phyloP scores from a whole-genome alignment of 306 rosid species.

The Comarum palustre region DNA sequence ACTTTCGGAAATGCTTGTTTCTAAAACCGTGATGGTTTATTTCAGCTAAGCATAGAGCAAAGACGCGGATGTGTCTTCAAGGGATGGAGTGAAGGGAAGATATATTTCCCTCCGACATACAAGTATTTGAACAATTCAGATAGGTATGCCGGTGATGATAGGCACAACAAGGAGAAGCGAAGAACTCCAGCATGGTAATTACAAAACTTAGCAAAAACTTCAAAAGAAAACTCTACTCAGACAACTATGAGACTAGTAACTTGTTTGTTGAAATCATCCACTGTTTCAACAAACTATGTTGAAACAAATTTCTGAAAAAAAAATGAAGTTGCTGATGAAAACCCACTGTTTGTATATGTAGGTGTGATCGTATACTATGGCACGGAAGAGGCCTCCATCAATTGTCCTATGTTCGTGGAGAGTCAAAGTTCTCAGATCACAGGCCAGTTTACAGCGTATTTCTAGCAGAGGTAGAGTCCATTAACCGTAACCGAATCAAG shows the following conservation, averaged over 20 bases:
- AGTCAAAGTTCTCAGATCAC: constrained; percentile 93
- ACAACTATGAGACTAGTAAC: constrained; percentile 6
- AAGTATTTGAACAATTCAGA: constrained; percentile 94
- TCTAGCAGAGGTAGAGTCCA: constrained; percentile 74
- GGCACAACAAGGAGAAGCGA: constrained; percentile 77
- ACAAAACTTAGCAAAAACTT: constrained; percentile 5
- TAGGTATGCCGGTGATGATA: constrained; percentile 85
- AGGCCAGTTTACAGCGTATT: constrained; percentile 85
- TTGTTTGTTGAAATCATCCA: too few relatives aligned
- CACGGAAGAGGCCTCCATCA: constrained; percentile 82
- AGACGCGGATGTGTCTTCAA: constrained; percentile 73
- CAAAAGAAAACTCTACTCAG: not conserved
- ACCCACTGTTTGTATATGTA: constrained; percentile 36
- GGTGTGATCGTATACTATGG: constrained; percentile 98
- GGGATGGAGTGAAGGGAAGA: constrained; percentile 92
- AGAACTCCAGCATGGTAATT: constrained; percentile 99
- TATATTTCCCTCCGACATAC: constrained; percentile 98
- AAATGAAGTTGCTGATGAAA: not conserved
- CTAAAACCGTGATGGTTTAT: constrained; percentile 31
- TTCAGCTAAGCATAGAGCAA: constrained; percentile 82
- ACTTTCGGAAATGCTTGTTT: constrained; percentile 14
- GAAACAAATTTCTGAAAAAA: not conserved
- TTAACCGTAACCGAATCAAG: constrained; percentile 61
- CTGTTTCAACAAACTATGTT: not conserved
- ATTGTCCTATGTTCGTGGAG: constrained; percentile 88